Percentiles rank a stretch among this genome's conserved stretches.
Evolutionary conservation across 2,329 filamentous ascomycete species (phyloP).

Genomic region (Elsinoe arachidis): DNA sequence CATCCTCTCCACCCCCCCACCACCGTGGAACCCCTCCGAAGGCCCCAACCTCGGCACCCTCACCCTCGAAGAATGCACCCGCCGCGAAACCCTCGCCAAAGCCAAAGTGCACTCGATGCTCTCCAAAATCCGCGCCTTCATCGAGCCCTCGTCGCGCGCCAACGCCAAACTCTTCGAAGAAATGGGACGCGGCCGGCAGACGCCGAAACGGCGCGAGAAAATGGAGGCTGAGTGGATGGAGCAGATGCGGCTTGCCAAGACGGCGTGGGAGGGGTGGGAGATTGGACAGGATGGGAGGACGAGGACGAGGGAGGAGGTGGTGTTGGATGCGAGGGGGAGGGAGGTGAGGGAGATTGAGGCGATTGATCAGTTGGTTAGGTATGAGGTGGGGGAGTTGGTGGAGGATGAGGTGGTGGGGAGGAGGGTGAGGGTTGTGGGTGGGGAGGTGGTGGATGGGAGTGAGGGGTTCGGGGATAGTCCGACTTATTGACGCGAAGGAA

Average conservation of each 20-base stretch:
- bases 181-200: background rate
- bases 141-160: background rate
- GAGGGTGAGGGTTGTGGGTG: constrained; percentile 17
- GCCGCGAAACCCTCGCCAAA: background rate
- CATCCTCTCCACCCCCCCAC: no score
- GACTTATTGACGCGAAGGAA: background rate
- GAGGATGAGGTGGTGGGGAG: constrained; percentile 18
- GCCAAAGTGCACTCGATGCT: background rate
- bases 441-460: constrained; percentile 14
- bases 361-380: constrained; percentile 19
- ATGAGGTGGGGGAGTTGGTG: constrained; percentile 18
- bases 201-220: background rate
- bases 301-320: constrained; percentile 20
- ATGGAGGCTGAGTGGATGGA: background rate
- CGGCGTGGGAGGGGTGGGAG: background rate
- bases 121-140: background rate
- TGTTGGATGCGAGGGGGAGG: constrained; percentile 12
- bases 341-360: constrained; percentile 3
- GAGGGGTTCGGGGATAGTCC: background rate
- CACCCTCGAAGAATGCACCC: background rate
- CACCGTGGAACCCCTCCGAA: background rate
- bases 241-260: background rate
- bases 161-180: background rate
- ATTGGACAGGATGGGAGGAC: constrained; percentile 11
- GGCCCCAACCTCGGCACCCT: background rate